Evolutionary conservation across 306 rosid species (phyloP).

Genomic region (Astragalus membranaceus): DNA sequence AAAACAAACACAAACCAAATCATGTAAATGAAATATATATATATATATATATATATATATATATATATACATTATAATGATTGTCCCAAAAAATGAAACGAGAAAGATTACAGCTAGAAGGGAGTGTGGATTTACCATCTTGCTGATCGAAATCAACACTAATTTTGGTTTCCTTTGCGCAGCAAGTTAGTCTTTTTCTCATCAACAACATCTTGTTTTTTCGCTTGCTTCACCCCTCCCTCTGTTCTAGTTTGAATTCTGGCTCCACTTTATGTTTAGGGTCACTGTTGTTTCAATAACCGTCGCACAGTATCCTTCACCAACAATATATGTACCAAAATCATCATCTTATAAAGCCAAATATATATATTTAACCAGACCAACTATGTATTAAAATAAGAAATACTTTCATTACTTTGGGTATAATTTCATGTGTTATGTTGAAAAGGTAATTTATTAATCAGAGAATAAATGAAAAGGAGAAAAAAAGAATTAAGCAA

Average conservation of each 20-base stretch:
- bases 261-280: neutral
- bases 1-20: too few relatives aligned
- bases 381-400: too few relatives aligned
- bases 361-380: too few relatives aligned
- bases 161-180: constrained; percentile 54
- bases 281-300: constrained; percentile 24
- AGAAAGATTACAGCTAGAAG: neutral
- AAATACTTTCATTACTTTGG: too few relatives aligned
- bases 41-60: too few relatives aligned
- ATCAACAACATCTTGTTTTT: constrained; percentile 31
- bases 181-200: constrained; percentile 63
- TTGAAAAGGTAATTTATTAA: neutral
- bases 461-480: neutral
- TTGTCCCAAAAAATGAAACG: neutral
- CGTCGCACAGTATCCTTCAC: neutral
- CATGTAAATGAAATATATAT: neutral
- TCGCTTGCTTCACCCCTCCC: neutral
- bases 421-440: neutral
- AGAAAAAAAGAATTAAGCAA: neutral
- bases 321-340: too few relatives aligned
- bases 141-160: constrained; percentile 74
- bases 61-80: too few relatives aligned
- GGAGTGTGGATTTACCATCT: constrained; percentile 39
- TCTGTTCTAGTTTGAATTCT: neutral
- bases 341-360: too few relatives aligned